Evolutionary conservation across 2,329 filamentous ascomycete genomes (phyloP).

Genomic region (Talaromyces sp.): DNA sequence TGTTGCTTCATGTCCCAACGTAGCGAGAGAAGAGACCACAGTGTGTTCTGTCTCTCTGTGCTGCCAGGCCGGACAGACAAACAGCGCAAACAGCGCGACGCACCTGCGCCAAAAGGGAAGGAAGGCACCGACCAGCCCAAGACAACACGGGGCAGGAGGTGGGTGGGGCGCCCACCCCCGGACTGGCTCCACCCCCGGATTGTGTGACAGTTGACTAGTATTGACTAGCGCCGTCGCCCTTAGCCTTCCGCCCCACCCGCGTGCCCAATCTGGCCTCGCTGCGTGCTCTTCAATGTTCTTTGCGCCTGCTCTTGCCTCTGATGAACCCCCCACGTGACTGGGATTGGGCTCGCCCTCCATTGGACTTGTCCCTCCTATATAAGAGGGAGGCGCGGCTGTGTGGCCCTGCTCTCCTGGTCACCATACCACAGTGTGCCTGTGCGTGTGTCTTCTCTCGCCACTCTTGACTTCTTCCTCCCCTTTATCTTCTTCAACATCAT

Average conservation of each 20-base stretch:
- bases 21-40: too few species aligned
- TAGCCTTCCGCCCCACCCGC: constrained; percentile 1
- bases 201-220: not conserved
- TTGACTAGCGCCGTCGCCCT: constrained; percentile 2
- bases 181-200: constrained; percentile 10
- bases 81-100: not conserved
- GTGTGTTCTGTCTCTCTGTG: not conserved
- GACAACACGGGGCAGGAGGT: not conserved
- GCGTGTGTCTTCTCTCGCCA: not conserved
- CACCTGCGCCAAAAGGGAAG: not conserved
- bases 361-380: not conserved
- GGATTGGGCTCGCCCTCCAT: not conserved
- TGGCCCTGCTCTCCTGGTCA: not conserved
- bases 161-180: constrained; percentile 1
- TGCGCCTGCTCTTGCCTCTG: not conserved
- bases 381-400: not conserved
- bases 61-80: not conserved
- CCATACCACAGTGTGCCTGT: not conserved
- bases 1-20: too few species aligned
- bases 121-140: not conserved
- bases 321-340: not conserved
- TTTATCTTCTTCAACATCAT: not conserved
- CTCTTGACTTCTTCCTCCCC: not conserved
- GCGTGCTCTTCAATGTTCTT: not conserved
- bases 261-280: not conserved